Evolutionary conservation across 768 basidiomycete genomes (phyloP).

Genomic region (Hydnum rufescens): DNA sequence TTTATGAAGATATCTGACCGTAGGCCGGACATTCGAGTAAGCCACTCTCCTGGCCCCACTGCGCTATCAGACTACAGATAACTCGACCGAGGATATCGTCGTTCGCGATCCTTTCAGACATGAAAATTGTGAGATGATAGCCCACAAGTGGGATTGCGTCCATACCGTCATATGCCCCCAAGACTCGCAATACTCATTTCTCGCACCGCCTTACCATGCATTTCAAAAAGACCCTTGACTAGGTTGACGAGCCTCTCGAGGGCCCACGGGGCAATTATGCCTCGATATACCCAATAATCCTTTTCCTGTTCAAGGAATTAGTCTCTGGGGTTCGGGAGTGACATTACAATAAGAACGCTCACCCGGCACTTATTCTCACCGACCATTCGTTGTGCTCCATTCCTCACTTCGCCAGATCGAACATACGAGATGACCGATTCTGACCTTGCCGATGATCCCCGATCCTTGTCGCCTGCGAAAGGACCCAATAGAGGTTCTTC

Average conservation of each 20-base stretch:
- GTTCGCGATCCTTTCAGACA: slow-evolving; percentile 31
- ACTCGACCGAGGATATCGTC: slow-evolving; percentile 35
- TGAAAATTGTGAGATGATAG: slow-evolving; percentile 2
- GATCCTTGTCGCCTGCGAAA: neutral
- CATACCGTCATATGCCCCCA: slow-evolving; percentile 32
- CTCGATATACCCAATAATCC: neutral
- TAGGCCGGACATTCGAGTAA: slow-evolving; percentile 43
- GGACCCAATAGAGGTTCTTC: neutral
- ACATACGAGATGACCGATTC: too few species aligned
- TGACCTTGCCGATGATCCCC: neutral
- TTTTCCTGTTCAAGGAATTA: neutral
- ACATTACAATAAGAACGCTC: slow-evolving; percentile 25
- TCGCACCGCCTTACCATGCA: slow-evolving; percentile 29
- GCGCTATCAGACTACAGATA: slow-evolving; percentile 41
- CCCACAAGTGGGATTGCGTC: neutral
- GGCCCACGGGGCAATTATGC: too few species aligned
- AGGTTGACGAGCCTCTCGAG: too few species aligned
- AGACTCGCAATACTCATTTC: slow-evolving; percentile 48
- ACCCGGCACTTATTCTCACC: slow-evolving; percentile 53
- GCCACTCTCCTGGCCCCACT: slow-evolving; percentile 46
- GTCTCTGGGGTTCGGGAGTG: too few species aligned
- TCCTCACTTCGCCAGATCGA: neutral
- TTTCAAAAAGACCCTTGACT: slow-evolving; percentile 27
- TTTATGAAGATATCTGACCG: neutral
- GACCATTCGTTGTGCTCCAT: slow-evolving; percentile 23